A percentile compares a stretch with the other conserved stretches of the same genome.
These are phyloP conservation scores for Ruellia speciosa DNA, from an alignment of 305 asterid species.

Conservation along the genomic window DNA sequence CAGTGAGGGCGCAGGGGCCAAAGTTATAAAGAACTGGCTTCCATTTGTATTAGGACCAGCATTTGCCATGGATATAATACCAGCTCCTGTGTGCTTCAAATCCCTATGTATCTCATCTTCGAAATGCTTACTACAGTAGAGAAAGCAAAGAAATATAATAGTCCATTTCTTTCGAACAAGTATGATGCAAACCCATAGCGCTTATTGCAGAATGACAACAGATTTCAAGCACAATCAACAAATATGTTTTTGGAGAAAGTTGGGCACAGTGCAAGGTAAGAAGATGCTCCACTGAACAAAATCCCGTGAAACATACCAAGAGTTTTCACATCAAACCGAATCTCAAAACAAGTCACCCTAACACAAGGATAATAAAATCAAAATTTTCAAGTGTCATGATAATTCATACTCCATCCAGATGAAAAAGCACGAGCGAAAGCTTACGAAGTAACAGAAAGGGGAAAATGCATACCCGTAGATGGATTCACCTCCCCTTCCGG, in stretches of 20 bases:
- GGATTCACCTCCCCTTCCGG: constrained; percentile 96
- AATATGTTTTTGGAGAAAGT: background rate
- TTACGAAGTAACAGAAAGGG: background rate
- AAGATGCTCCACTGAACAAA: background rate
- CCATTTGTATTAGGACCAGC: constrained; percentile 98
- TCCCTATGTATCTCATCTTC: constrained; percentile 77
- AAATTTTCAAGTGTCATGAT: too few species aligned
- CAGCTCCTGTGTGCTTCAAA: constrained; percentile 97
- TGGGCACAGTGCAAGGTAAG: background rate
- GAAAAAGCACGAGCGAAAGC: background rate
- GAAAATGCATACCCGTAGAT: constrained; percentile 54
- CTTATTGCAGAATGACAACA: constrained; percentile 2
- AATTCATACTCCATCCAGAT: too few species aligned
- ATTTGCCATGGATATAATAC: constrained; percentile 94
- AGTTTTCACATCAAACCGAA: background rate
- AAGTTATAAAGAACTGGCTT: constrained; percentile 89
- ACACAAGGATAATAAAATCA: too few species aligned
- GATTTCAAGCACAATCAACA: constrained; percentile 3
- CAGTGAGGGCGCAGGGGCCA: constrained; percentile 91
- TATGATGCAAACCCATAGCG: background rate
- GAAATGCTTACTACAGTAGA: constrained; percentile 61
- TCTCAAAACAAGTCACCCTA: background rate
- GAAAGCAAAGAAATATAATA: background rate
- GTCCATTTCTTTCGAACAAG: background rate
- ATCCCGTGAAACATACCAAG: background rate